These are phyloP conservation scores for Yarrowia alimentaria DNA, from an alignment of 805 yeast genomes.

Conservation along the genomic window DNA sequence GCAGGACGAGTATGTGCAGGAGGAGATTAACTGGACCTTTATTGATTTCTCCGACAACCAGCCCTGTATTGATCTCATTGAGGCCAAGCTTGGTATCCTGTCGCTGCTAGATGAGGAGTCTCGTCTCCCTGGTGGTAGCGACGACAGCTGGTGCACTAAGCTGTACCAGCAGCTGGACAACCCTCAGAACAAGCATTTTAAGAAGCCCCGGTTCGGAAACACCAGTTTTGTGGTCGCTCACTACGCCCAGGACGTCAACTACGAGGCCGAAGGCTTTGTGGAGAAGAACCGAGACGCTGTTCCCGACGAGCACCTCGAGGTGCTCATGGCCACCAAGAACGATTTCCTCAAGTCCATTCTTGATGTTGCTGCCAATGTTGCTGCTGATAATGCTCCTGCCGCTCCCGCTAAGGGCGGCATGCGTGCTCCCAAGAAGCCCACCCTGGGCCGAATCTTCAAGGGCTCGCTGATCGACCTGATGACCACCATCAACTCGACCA, in stretches of 20 bases:
- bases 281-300: constrained; percentile 98
- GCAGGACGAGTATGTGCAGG: constrained; percentile 90
- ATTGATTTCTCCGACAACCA: constrained; percentile 95
- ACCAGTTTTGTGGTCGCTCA: constrained; percentile 86
- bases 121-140: constrained; percentile 89
- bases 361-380: constrained; percentile 53
- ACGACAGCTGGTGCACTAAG: constrained; percentile 87
- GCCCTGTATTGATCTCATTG: constrained; percentile 92
- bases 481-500: constrained; percentile 89
- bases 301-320: constrained; percentile 91
- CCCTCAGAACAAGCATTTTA: constrained; percentile 67
- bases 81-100: constrained; percentile 81
- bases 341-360: constrained; percentile 64
- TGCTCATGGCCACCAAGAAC: constrained; percentile 67
- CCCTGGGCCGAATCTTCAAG: constrained; percentile 92
- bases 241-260: constrained; percentile 90
- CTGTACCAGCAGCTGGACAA: constrained; percentile 82
- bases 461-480: constrained; percentile 87
- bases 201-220: constrained; percentile 92
- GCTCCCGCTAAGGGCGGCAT: constrained; percentile 42
- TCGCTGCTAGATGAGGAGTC: constrained; percentile 93
- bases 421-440: constrained; percentile 67
- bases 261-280: constrained; percentile 90
- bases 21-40: constrained; percentile 94
- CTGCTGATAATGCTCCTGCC: constrained; percentile 49